Evolutionary conservation across 345 rosid species (phyloP).

Genomic region (Euclidium syriacum): DNA sequence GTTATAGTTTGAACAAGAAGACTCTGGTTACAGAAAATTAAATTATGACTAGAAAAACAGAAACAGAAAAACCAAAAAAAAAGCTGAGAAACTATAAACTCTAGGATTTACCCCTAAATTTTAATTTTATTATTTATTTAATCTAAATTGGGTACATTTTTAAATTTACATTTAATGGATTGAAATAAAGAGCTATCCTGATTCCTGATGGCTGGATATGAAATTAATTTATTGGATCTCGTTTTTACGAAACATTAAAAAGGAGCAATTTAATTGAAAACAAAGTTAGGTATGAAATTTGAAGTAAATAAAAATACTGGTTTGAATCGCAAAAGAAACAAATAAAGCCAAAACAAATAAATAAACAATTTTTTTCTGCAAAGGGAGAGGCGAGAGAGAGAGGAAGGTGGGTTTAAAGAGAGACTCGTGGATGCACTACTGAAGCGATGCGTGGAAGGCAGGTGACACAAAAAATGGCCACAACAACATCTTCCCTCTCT

Average conservation of each 20-base stretch:
- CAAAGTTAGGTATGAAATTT: not conserved
- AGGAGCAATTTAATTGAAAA: not conserved
- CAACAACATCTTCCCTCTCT: constrained; percentile 7
- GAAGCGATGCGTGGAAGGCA: constrained; percentile 49
- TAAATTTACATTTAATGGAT: not conserved
- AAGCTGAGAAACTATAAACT: not conserved
- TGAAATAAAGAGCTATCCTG: not conserved
- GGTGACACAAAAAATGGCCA: constrained; percentile 43
- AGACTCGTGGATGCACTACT: constrained; percentile 48
- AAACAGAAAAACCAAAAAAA: not conserved
- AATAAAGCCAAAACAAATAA: not conserved
- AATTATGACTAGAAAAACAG: not conserved
- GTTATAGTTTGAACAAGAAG: not conserved
- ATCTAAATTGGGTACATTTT: not conserved
- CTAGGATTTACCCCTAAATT: not conserved
- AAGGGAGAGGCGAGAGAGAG: constrained; percentile 8
- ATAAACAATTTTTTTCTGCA: not conserved
- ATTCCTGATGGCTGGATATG: not conserved
- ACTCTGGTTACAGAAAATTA: constrained; percentile 1
- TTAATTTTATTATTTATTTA: too few species aligned
- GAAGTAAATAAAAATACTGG: not conserved
- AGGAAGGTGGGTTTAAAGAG: constrained; percentile 16
- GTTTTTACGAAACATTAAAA: not conserved
- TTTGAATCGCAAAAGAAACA: not conserved
- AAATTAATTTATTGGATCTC: not conserved